Base-by-base conservation (phyloP, 306 rosid species). In the Glycine tomentella region DNA sequence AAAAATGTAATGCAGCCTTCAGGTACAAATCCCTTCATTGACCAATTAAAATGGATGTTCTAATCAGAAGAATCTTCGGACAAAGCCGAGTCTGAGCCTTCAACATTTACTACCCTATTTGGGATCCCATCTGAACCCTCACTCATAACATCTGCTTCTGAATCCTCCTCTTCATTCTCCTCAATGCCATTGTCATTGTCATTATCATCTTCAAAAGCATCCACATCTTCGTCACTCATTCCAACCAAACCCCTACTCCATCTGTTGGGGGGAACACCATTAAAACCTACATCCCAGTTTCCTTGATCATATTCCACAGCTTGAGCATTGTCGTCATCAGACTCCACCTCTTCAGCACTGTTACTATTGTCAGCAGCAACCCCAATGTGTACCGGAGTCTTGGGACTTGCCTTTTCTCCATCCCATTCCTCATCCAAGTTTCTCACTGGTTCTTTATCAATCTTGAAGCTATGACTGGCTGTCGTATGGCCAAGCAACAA, bases 1-100 rank as follows among this genome's bases (percentile, higher is more conserved):
- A 87, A 88, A 89, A 88, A 84, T 57, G 77, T 51, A 63, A 80
- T 51, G 91, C 90, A 86, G 89, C 88, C 70, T 77, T 74, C 36
- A 69, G 74, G 69, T 51, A 56, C 73, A 80, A 50, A 56, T 79
- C 59, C n/a, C 79, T 71, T 50, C 76, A 57, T 40, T 78, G 82
- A 81, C 75, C 76, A 12, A 68, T 52, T 81, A 73, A 80, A 80
- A 48, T 61, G 59, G 48, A 61, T 56, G 72, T 66, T 78, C 85
- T 85, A 91, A 68, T 96, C 99, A 78, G 94, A 93, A 73, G 93
- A 93, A 59, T 96, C 97, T 25, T 92, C 98, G 45, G 99, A 95
- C 69, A 64, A 86, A 55, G 88, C 77, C 7, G 92, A 93, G 66
- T 91, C 96, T 13, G 88, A 83, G 77, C 84, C 97, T 57, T 88